These are phyloP conservation scores for Trebouxia sp. DNA, from an alignment of 139 green algal genomes.

Conservation along the genomic window DNA sequence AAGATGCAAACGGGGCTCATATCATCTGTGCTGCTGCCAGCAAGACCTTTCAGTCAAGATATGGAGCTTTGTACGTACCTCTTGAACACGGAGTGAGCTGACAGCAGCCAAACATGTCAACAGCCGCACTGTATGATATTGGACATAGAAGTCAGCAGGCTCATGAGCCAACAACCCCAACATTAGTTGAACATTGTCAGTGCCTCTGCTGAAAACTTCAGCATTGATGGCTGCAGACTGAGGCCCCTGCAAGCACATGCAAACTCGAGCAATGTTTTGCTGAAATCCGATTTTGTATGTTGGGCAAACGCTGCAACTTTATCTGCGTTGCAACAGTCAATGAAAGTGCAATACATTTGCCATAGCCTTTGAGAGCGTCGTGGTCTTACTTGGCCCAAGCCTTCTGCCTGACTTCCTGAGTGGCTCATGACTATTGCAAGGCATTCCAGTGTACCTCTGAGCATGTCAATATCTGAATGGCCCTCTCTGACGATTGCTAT, in stretches of 20 bases:
- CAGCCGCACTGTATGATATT: conserved; percentile 85
- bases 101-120: conserved; percentile 66
- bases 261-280: no score
- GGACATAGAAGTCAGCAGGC: conserved; percentile 84
- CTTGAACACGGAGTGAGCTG: conserved; percentile 28
- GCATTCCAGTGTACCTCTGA: conserved; percentile 79
- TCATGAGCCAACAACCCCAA: conserved; percentile 75
- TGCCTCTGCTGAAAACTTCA: conserved; percentile 72
- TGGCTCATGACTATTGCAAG: conserved; percentile 43
- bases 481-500: conserved; percentile 73
- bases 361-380: not conserved
- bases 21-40: not conserved
- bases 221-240: conserved; percentile 67
- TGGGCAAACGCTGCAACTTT: no score
- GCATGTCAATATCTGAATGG: conserved; percentile 76
- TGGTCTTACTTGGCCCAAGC: not conserved
- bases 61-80: not conserved
- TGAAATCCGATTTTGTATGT: no score
- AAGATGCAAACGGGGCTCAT: not conserved
- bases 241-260: conserved; percentile 19
- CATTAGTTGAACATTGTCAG: conserved; percentile 69
- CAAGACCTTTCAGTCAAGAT: not conserved
- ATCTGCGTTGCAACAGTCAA: not conserved
- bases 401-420: not conserved
- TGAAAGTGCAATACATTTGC: not conserved